phyloP scores from a whole-genome alignment of 768 basidiomycete species.

The Lactarius deliciosus region DNA sequence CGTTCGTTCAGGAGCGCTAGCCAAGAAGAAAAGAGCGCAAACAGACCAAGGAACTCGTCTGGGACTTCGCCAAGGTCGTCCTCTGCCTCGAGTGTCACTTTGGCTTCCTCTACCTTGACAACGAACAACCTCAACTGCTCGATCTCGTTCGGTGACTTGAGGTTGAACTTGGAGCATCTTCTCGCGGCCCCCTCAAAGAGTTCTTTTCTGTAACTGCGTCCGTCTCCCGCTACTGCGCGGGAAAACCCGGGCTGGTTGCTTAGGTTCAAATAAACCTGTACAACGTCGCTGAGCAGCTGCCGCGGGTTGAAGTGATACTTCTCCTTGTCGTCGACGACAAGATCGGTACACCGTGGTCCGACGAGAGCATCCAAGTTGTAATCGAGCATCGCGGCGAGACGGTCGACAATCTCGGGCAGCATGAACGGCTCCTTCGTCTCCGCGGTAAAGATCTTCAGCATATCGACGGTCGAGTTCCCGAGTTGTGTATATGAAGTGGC shows the following conservation, averaged over 20 bases:
- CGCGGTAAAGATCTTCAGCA: conserved; percentile 89
- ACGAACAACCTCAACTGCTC: conserved; percentile 68
- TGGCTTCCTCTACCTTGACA: conserved; percentile 79
- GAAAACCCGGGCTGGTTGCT: conserved; percentile 78
- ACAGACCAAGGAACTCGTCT: conserved; percentile 89
- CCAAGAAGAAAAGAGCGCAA: conserved; percentile 16
- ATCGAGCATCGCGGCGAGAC: conserved; percentile 94
- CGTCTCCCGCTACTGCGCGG: conserved; percentile 88
- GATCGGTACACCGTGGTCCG: conserved; percentile 84
- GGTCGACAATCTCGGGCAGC: conserved; percentile 93
- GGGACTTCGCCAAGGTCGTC: conserved; percentile 92
- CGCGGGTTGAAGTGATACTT: conserved; percentile 89
- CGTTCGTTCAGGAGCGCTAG: conserved; percentile 17
- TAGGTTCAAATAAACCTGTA: conserved; percentile 89
- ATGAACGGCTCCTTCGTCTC: conserved; percentile 92
- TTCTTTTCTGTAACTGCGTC: conserved; percentile 82
- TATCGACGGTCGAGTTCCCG: conserved; percentile 83
- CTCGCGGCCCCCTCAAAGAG: conserved; percentile 78
- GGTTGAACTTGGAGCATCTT: conserved; percentile 55
- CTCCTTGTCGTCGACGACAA: conserved; percentile 81
- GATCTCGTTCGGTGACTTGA: conserved; percentile 81
- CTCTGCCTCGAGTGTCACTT: conserved; percentile 78
- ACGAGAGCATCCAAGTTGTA: conserved; percentile 89
- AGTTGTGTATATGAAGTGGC: conserved; percentile 86
- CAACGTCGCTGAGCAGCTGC: conserved; percentile 76